Base-by-base conservation (phyloP, 805 yeast species). In the Spencermartinsiella europaea region DNA sequence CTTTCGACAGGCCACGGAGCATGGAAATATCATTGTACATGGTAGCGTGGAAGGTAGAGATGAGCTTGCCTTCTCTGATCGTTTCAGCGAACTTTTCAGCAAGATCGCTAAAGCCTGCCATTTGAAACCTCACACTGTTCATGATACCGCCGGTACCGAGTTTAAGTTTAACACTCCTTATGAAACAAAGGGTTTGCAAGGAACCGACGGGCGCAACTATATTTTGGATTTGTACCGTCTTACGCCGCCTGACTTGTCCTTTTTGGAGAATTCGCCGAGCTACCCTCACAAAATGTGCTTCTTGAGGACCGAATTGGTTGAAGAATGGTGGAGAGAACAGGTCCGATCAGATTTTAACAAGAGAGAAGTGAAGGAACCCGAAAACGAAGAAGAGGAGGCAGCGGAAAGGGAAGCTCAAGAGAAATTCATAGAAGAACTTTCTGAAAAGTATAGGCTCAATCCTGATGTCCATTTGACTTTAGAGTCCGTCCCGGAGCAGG, bases 231-330 rank as follows among this genome's bases (percentile, higher is more conserved):
- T 91, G 53, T 85, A 81, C 71, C 78, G 93, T 58, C 72, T 90
- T 14, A 77, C 95, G 14, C 98, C 97, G 33, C 70, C 84, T 43
- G 99, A 91, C 67, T 73, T 89, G 48, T 78, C 75, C 49, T 90
- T 90, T 60, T 74, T 79, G 45, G 90, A 83, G 48, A 65, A 69
- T n/a, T 59, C 80, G 61, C 77, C 54, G 54, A 74, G 72, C 51
- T 90, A 89, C 62, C 96, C 96, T 15, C 96, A 88, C 61, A 77
- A 79, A 53, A 86, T 88, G 66, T 73, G 85, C 12, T 76, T 85
- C 21, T 60, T 91, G 38, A 81, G 98, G 68, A 81, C 80, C 53
- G 98, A 91, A 68, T 93, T 96, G 15, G 79, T 91, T 40, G 91
- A 82, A 55, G 86, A 81, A 57, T 91, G 96, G 96, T 87, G 93